Evolutionary conservation across 2,329 filamentous ascomycete species (phyloP).

Genomic region (Pseudogymnoascus sp.): DNA sequence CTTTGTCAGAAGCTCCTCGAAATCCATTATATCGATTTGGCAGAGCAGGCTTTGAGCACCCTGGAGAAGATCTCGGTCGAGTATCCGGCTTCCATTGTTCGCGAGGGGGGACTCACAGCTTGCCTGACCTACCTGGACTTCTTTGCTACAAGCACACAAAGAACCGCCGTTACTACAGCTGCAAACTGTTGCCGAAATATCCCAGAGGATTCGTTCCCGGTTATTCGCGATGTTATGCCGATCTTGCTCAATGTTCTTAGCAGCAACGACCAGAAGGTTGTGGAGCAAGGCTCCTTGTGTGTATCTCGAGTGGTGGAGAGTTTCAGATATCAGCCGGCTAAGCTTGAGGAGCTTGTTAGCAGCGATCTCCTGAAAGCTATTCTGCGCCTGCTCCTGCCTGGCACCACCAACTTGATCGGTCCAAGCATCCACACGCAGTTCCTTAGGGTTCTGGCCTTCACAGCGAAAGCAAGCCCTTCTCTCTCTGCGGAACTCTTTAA

Average conservation of each 20-base stretch:
- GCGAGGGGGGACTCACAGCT: conserved; percentile 90
- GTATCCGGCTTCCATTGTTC: conserved; percentile 89
- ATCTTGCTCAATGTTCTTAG: conserved; percentile 81
- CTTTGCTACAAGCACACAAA: conserved; percentile 92
- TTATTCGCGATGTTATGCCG: conserved; percentile 93
- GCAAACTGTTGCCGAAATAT: conserved; percentile 98
- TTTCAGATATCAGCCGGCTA: conserved; percentile 80
- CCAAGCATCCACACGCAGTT: conserved; percentile 95
- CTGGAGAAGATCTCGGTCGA: conserved; percentile 96
- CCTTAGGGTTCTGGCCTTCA: conserved; percentile 81
- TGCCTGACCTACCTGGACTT: conserved; percentile 95
- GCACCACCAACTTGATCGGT: conserved; percentile 90
- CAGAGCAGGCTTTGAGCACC: conserved; percentile 93
- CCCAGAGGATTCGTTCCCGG: conserved; percentile 82
- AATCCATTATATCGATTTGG: conserved; percentile 94
- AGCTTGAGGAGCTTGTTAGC: conserved; percentile 87
- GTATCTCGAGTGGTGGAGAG: conserved; percentile 95
- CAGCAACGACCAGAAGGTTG: conserved; percentile 91
- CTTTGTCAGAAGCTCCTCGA: conserved; percentile 91
- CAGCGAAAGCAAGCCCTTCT: conserved; percentile 76
- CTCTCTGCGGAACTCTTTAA: conserved; percentile 87
- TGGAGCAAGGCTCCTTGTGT: conserved; percentile 92
- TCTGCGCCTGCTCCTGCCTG: conserved; percentile 78
- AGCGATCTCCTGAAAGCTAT: conserved; percentile 78
- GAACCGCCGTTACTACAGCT: conserved; percentile 92